A percentile compares a stretch with the other conserved stretches of the same genome.
Conservation (phyloP, 2,329 filamentous ascomycete species). For the Sporothrix curviconia region DNA sequence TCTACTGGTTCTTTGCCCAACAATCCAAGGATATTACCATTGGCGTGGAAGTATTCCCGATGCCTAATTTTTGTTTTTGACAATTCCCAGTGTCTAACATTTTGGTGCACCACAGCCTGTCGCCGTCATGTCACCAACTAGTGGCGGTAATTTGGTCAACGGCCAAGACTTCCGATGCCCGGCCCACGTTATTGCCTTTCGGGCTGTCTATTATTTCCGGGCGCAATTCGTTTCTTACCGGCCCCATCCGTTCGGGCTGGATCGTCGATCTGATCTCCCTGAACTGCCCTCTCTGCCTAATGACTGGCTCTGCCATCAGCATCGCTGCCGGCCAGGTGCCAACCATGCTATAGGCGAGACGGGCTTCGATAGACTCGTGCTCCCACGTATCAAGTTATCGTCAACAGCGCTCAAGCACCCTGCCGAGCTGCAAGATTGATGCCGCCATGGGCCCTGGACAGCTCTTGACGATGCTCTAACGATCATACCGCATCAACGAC, state of each 20-base stretch:
- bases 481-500: slow-evolving; percentile 58
- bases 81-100: background rate
- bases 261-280: slow-evolving; percentile 91
- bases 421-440: slow-evolving; percentile 63
- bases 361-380: slow-evolving; percentile 55
- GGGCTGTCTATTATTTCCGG: slow-evolving; percentile 73
- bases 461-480: slow-evolving; percentile 75
- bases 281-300: slow-evolving; percentile 87
- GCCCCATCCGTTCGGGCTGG: slow-evolving; percentile 75
- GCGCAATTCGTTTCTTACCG: slow-evolving; percentile 69
- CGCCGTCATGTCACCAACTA: slow-evolving; percentile 87
- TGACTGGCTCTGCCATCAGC: slow-evolving; percentile 90
- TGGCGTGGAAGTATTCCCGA: slow-evolving; percentile 54
- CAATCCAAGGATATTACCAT: slow-evolving; percentile 98
- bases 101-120: slow-evolving; percentile 47
- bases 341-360: slow-evolving; percentile 71
- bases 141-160: slow-evolving; percentile 69
- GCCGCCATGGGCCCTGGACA: slow-evolving; percentile 82
- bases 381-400: slow-evolving; percentile 73
- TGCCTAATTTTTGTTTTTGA: slow-evolving; percentile 19
- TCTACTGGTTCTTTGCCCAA: slow-evolving; percentile 99
- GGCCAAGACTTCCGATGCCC: slow-evolving; percentile 45
- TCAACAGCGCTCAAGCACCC: slow-evolving; percentile 71
- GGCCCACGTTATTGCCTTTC: slow-evolving; percentile 65
- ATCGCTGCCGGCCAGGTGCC: slow-evolving; percentile 82